Percentiles rank a stretch among this genome's conserved stretches.
Conservation (phyloP, 108 stramenopile species). For the Chaetoceros tenuissimus region DNA sequence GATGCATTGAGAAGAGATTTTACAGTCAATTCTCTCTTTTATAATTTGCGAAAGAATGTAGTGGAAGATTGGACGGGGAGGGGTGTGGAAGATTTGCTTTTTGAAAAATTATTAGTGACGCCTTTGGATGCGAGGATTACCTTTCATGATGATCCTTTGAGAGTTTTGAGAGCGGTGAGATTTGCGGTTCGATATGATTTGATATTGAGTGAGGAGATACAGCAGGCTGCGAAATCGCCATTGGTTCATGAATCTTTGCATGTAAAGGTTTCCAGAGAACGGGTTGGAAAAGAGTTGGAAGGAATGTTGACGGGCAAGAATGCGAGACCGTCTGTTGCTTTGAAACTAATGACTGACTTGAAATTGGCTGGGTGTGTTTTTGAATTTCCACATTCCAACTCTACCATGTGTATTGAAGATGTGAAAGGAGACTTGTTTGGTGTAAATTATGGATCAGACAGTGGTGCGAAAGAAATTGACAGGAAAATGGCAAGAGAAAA, state of each 20-base stretch:
- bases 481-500: conserved; percentile 17
- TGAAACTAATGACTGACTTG: conserved; percentile 57
- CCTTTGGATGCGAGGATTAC: conserved; percentile 72
- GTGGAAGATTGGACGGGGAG: conserved; percentile 90
- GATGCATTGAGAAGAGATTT: conserved; percentile 93
- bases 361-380: conserved; percentile 64
- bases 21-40: conserved; percentile 92
- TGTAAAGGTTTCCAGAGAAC: conserved; percentile 81
- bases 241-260: conserved; percentile 62
- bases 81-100: conserved; percentile 65
- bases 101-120: conserved; percentile 54
- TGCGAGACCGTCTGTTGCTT: conserved; percentile 46
- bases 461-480: conserved; percentile 23
- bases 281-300: conserved; percentile 86
- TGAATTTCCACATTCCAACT: conserved; percentile 26
- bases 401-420: background rate
- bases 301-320: conserved; percentile 77
- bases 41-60: conserved; percentile 66
- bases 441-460: background rate
- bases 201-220: conserved; percentile 41
- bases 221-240: conserved; percentile 39
- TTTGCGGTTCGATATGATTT: conserved; percentile 83
- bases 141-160: conserved; percentile 88
- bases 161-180: conserved; percentile 85
- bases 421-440: background rate